A percentile compares a stretch with the other conserved stretches of the same genome.
Conservation (phyloP, 1,284 basidiomycete species). For the Naganishia albida region DNA sequence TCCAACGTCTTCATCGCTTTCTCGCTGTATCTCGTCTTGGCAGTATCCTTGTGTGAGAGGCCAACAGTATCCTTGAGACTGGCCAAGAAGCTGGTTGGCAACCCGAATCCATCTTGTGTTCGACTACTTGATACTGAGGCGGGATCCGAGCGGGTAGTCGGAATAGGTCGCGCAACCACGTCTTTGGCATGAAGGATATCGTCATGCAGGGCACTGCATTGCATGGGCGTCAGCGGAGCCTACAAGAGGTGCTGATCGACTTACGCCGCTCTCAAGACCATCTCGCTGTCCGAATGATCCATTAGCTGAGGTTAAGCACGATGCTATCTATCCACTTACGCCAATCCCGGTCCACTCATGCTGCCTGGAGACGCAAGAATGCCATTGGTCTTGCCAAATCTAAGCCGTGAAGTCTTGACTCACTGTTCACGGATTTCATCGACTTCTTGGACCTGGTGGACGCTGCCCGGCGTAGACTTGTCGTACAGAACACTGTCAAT, state of each 20-base stretch:
- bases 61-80: constrained; percentile 32
- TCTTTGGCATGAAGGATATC: constrained; percentile 24
- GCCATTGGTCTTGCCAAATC: not conserved
- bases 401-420: not conserved
- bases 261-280: constrained; percentile 20
- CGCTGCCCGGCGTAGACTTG: constrained; percentile 11
- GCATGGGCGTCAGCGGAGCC: not conserved
- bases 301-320: not conserved
- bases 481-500: not conserved
- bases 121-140: not conserved
- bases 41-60: constrained; percentile 26
- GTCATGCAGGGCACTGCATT: constrained; percentile 15
- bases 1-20: constrained; percentile 86
- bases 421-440: constrained; percentile 23
- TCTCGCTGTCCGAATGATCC: not conserved
- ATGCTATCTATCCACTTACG: constrained; percentile 4
- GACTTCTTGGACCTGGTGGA: constrained; percentile 22
- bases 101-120: constrained; percentile 14
- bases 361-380: not conserved
- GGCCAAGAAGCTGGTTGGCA: constrained; percentile 21
- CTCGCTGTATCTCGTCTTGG: constrained; percentile 73
- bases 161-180: constrained; percentile 11
- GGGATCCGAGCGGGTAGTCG: not conserved
- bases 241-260: not conserved
- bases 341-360: constrained; percentile 13